Conservation (phyloP, 2,329 filamentous ascomycete genomes). For the Pyrenophora seminiperda region DNA sequence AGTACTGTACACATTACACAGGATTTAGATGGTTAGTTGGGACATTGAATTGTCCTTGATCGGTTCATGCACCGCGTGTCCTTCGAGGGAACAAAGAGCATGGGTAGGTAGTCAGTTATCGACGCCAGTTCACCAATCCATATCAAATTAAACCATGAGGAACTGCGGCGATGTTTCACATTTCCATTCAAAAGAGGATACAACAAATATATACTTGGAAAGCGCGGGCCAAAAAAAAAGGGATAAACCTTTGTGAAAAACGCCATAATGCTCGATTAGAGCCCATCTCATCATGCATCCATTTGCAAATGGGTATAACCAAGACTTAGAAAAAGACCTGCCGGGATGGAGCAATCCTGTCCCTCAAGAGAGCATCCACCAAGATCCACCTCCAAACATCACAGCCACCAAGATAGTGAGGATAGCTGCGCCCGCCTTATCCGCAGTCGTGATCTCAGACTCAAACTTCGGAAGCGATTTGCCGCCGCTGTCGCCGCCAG, state of each 20-base stretch:
- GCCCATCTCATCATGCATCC: neutral
- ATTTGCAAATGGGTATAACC: slow-evolving; percentile 2
- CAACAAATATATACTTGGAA: too few relatives aligned
- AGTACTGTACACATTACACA: too few relatives aligned
- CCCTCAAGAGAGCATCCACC: slow-evolving; percentile 2
- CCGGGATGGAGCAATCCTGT: neutral
- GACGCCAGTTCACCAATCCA: too few relatives aligned
- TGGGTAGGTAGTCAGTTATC: too few relatives aligned
- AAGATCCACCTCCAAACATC: slow-evolving; percentile 1
- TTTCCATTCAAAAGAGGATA: too few relatives aligned
- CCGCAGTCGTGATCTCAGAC: slow-evolving; percentile 42
- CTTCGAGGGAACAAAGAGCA: too few relatives aligned
- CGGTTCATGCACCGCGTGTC: too few relatives aligned
- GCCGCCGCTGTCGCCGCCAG: slow-evolving; percentile 33
- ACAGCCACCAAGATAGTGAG: slow-evolving; percentile 44
- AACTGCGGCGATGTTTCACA: too few relatives aligned
- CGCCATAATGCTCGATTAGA: neutral
- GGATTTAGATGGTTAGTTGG: too few relatives aligned
- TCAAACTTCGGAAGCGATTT: slow-evolving; percentile 24
- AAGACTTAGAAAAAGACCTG: neutral
- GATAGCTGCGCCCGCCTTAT: slow-evolving; percentile 52
- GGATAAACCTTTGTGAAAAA: neutral
- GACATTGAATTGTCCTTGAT: too few relatives aligned
- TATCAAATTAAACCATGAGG: too few relatives aligned
- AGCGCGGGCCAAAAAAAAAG: too few relatives aligned